Evolutionary conservation across 176 grass and related monocot species (phyloP).

Genomic region (Chloris gayana): DNA sequence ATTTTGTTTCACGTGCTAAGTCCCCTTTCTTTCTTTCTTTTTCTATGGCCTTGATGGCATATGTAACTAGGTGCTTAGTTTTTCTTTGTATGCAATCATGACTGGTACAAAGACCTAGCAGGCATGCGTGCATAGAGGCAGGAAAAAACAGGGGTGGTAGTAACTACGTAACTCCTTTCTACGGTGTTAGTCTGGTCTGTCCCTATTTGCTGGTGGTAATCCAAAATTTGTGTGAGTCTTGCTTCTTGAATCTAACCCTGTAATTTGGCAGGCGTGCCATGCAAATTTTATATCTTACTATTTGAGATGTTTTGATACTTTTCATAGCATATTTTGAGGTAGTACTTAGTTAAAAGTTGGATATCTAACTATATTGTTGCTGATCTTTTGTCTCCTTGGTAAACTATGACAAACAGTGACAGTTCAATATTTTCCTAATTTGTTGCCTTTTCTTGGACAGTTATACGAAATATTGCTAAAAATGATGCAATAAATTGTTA

Average conservation of each 20-base stretch:
- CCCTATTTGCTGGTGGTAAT: background rate
- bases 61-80: no score
- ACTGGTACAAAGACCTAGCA: no score
- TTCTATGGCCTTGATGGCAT: no score
- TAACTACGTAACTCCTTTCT: no score
- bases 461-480: background rate
- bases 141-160: no score
- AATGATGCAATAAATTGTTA: conserved; percentile 6
- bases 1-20: no score
- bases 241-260: background rate
- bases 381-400: background rate
- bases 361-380: background rate
- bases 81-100: no score
- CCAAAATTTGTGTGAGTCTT: background rate
- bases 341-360: background rate
- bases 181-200: background rate
- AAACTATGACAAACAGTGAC: conserved; percentile 3
- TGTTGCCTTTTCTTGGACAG: background rate
- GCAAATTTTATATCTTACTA: background rate
- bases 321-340: conserved; percentile 2
- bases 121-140: no score
- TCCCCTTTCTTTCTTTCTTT: no score
- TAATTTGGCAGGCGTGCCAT: background rate
- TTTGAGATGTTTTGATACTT: conserved; percentile 3
- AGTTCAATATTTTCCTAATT: conserved; percentile 5